phyloP scores from a whole-genome alignment of 2,329 filamentous ascomycete genomes.

The Rutstroemia sp. region DNA sequence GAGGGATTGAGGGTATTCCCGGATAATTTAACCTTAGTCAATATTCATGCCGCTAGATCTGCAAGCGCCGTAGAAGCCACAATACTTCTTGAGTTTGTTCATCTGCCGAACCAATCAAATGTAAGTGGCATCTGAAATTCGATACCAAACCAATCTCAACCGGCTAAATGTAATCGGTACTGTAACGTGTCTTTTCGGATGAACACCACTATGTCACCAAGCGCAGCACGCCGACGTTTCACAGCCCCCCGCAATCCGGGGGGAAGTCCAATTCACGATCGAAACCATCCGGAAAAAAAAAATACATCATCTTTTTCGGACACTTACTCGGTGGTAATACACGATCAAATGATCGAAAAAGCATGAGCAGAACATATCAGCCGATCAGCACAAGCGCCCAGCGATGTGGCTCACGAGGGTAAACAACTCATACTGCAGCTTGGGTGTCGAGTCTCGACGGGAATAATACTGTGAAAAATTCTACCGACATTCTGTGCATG shows the following conservation, averaged over 20 bases:
- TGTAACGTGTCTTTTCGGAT: constrained; percentile 1
- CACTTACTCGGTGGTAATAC: constrained; percentile 10
- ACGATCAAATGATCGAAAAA: constrained; percentile 5
- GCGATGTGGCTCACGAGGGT: constrained; percentile 6
- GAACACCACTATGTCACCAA: constrained; percentile 1
- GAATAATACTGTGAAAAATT: not conserved
- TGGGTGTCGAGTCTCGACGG: not conserved
- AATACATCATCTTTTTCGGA: not conserved
- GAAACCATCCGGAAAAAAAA: not conserved
- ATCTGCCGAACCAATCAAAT: not conserved
- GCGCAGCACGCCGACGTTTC: not conserved
- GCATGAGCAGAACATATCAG: not conserved
- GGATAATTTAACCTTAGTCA: not conserved
- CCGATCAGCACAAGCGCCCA: constrained; percentile 1
- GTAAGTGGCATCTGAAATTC: not conserved
- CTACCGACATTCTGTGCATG: too few species aligned
- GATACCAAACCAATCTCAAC: not conserved
- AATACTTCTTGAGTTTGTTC: not conserved
- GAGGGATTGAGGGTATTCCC: not conserved
- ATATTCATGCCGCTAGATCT: not conserved
- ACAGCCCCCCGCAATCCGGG: not conserved
- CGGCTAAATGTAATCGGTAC: not conserved
- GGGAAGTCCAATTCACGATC: not conserved
- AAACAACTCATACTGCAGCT: constrained; percentile 1
- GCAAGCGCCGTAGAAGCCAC: not conserved